Percentiles rank a stretch among this genome's conserved stretches.
Evolutionary conservation across 805 yeast genomes (phyloP).

Genomic region (Metschnikowia aberdeeniae): DNA sequence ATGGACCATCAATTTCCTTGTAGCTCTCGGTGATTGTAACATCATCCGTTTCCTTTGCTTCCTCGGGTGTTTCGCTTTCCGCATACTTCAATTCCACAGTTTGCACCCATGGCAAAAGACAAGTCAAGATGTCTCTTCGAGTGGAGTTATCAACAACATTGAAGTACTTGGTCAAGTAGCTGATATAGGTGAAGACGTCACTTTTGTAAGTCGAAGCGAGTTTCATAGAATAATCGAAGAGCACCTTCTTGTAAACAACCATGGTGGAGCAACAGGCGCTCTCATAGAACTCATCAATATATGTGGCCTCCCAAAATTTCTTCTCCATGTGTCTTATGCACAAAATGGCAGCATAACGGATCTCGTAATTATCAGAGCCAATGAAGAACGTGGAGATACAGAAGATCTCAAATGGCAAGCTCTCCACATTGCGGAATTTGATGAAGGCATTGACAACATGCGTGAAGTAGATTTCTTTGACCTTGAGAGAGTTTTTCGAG

Average conservation of each 20-base stretch:
- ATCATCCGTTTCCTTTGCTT: not conserved
- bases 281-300: constrained; percentile 58
- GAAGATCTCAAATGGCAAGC: constrained; percentile 59
- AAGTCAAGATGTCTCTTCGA: constrained; percentile 74
- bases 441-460: constrained; percentile 62
- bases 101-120: constrained; percentile 91
- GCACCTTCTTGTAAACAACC: constrained; percentile 82
- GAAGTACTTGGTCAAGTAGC: constrained; percentile 68
- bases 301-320: constrained; percentile 39
- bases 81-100: constrained; percentile 55
- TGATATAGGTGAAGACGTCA: constrained; percentile 57
- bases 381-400: constrained; percentile 75
- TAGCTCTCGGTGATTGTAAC: not conserved
- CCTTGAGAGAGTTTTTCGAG: constrained; percentile 44
- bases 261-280: constrained; percentile 70
- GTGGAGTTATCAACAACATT: constrained; percentile 53
- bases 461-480: constrained; percentile 66
- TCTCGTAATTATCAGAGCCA: constrained; percentile 66
- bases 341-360: constrained; percentile 68
- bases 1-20: constrained; percentile 23
- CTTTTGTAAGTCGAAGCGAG: constrained; percentile 62
- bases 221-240: constrained; percentile 71
- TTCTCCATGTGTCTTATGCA: constrained; percentile 66
- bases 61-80: constrained; percentile 5
- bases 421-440: constrained; percentile 10